Percentiles rank a stretch among this genome's conserved stretches.
Evolutionary conservation across 768 basidiomycete genomes (phyloP).

Genomic region (Rhizopogon vulgaris): DNA sequence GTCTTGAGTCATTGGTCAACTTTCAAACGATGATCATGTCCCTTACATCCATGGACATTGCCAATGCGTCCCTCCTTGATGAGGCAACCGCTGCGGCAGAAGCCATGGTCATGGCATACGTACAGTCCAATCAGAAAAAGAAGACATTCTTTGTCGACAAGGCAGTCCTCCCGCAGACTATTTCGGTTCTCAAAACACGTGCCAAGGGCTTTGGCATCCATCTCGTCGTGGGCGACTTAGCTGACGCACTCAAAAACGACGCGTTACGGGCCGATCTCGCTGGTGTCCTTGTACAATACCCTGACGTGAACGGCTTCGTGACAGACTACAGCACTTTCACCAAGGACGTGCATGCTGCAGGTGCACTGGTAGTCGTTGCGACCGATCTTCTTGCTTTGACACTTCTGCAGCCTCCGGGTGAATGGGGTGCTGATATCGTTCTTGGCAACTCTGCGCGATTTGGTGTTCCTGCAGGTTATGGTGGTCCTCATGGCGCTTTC

Average conservation of each 20-base stretch:
- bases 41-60: slow-evolving; percentile 89
- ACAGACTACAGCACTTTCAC: slow-evolving; percentile 67
- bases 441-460: slow-evolving; percentile 95
- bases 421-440: slow-evolving; percentile 97
- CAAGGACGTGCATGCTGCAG: slow-evolving; percentile 59
- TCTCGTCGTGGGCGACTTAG: slow-evolving; percentile 61
- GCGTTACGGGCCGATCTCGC: slow-evolving; percentile 59
- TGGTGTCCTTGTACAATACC: slow-evolving; percentile 91
- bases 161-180: slow-evolving; percentile 81
- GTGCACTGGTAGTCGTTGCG: slow-evolving; percentile 81
- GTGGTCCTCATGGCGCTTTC: slow-evolving; percentile 96
- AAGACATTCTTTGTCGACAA: slow-evolving; percentile 80
- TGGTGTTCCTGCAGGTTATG: slow-evolving; percentile 95
- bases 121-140: slow-evolving; percentile 62
- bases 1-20: slow-evolving; percentile 93
- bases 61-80: slow-evolving; percentile 92
- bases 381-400: slow-evolving; percentile 92
- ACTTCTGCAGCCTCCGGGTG: slow-evolving; percentile 90
- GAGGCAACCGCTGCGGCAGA: slow-evolving; percentile 95
- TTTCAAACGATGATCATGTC: slow-evolving; percentile 97
- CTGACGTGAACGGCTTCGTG: slow-evolving; percentile 81
- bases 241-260: slow-evolving; percentile 44
- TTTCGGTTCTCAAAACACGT: slow-evolving; percentile 83
- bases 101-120: slow-evolving; percentile 93
- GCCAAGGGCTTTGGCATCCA: slow-evolving; percentile 93